Percentiles rank a stretch among this genome's conserved stretches.
phyloP scores from a whole-genome alignment of 148 eudicot species.

The Chenopodium formosanum region DNA sequence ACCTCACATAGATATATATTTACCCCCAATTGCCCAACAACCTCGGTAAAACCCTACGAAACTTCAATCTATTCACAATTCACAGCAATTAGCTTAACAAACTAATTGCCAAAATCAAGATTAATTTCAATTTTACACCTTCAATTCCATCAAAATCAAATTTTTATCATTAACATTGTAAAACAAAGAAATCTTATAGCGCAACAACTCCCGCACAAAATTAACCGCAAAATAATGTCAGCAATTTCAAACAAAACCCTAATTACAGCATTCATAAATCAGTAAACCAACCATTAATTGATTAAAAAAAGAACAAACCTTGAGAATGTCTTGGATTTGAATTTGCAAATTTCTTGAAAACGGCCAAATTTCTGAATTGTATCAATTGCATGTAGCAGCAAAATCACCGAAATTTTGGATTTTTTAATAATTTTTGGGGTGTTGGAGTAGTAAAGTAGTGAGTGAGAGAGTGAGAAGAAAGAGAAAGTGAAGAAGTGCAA shows the following conservation, averaged over 20 bases:
- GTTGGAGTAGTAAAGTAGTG: neutral
- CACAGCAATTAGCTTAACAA: neutral
- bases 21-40: neutral
- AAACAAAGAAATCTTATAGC: neutral
- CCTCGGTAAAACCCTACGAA: neutral
- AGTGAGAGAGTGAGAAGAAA: neutral
- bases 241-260: constrained; percentile 10
- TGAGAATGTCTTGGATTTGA: neutral
- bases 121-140: neutral
- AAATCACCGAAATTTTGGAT: neutral
- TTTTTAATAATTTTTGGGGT: neutral
- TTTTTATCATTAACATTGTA: no score
- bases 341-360: neutral
- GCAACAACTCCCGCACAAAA: neutral
- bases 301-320: constrained; percentile 12
- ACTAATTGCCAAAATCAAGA: neutral
- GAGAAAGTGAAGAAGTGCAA: no score
- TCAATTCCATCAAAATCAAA: no score
- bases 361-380: neutral
- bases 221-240: neutral
- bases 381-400: constrained; percentile 11
- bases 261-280: neutral
- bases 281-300: neutral
- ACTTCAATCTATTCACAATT: neutral
- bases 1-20: neutral